phyloP scores from a whole-genome alignment of 352 stramenopile genomes.

The Globisporangium takayamanum region DNA sequence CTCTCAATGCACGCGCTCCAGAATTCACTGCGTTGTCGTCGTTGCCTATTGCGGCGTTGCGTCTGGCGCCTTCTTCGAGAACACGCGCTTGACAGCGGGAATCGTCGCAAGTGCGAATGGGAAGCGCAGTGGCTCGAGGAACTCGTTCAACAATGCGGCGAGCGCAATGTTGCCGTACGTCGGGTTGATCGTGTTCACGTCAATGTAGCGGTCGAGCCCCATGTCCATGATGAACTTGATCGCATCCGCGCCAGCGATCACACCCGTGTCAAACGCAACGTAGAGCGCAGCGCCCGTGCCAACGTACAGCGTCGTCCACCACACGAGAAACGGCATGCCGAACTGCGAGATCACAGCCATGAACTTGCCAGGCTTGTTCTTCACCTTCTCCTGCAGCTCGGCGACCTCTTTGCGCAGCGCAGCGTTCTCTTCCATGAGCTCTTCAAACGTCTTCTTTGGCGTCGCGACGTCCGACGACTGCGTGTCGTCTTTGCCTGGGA shows the following conservation, averaged over 20 bases:
- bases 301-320: constrained; percentile 78
- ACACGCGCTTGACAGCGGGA: constrained; percentile 63
- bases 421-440: constrained; percentile 71
- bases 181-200: constrained; percentile 68
- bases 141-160: constrained; percentile 83
- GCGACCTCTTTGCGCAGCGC: constrained; percentile 65
- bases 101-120: constrained; percentile 82
- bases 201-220: constrained; percentile 71
- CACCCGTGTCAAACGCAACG: constrained; percentile 59
- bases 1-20: no score
- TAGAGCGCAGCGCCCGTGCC: constrained; percentile 69
- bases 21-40: no score
- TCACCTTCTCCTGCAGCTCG: constrained; percentile 44
- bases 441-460: constrained; percentile 50
- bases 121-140: constrained; percentile 78
- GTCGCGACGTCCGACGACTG: constrained; percentile 1
- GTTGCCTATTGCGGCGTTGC: neutral
- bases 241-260: constrained; percentile 66
- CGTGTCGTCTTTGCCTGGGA: constrained; percentile 25
- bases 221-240: constrained; percentile 83
- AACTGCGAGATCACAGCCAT: constrained; percentile 79
- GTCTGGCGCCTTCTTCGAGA: constrained; percentile 40
- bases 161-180: constrained; percentile 85
- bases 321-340: constrained; percentile 77
- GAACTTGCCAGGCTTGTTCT: constrained; percentile 73